phyloP scores from a whole-genome alignment of 2,329 filamentous ascomycete species.

The Trichoderma guizhouense region DNA sequence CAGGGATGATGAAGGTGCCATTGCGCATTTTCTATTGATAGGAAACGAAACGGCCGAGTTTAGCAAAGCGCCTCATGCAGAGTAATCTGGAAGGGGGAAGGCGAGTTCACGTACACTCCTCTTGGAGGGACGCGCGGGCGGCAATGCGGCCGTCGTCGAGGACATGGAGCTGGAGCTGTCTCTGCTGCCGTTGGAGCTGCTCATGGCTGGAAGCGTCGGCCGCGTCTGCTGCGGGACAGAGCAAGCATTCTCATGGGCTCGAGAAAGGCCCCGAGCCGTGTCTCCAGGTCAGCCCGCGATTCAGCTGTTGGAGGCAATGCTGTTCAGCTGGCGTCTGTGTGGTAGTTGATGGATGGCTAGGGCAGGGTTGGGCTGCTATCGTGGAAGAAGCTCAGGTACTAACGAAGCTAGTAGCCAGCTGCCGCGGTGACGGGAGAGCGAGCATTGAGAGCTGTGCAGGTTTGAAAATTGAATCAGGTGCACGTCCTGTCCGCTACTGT shows the following conservation, averaged over 20 bases:
- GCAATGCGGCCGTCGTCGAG: constrained; percentile 36
- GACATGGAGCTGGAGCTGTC: constrained; percentile 30
- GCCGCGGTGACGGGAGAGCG: not conserved
- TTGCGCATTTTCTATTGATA: constrained; percentile 66
- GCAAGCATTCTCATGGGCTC: constrained; percentile 8
- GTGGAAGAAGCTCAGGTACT: not conserved
- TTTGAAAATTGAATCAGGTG: not conserved
- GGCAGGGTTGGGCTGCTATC: not conserved
- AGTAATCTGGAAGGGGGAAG: constrained; percentile 8
- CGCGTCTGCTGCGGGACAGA: constrained; percentile 18
- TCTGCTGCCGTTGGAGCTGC: constrained; percentile 30
- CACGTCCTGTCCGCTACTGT: not conserved
- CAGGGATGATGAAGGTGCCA: constrained; percentile 81
- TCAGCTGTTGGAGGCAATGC: not conserved
- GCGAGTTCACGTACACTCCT: constrained; percentile 39
- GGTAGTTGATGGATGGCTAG: not conserved
- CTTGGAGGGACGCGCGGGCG: constrained; percentile 43
- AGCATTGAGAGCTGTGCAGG: not conserved
- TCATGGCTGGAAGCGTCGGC: constrained; percentile 41
- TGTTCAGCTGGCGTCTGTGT: not conserved
- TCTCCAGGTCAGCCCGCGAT: not conserved
- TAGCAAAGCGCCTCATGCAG: not conserved
- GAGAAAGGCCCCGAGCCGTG: not conserved
- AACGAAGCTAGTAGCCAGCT: not conserved
- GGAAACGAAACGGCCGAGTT: not conserved